Base-by-base conservation (phyloP, 2,329 filamentous ascomycete species). In the Lasiodiplodia citricola region DNA sequence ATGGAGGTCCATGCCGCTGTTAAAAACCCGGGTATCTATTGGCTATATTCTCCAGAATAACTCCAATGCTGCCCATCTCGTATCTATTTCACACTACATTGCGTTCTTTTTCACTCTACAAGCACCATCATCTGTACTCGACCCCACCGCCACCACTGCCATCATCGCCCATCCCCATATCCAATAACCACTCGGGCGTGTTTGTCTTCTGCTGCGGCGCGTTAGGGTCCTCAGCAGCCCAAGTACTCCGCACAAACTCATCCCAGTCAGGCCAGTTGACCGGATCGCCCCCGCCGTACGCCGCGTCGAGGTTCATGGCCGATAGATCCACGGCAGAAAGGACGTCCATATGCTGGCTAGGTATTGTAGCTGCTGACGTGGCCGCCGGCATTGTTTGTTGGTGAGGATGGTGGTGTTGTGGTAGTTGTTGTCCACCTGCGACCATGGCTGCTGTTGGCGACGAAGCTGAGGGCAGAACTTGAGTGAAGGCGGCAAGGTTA, bases 181-280 rank as follows among this genome's bases (percentile, higher is more conserved):
- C 41, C 52, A 67, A 14, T 25, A 67, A 25, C 66, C 66, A 68
- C 14, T 68, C 55, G 3, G 66, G 55, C 31, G 66, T 68, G 16
- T 58, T 58, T 41, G 65, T 60, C 11, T 68, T 60, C 23, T 62
- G 47, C 35, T 68, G 66, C 54, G n/a, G 14, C 31, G n/a, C 44
- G 10, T 41, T 38, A 16, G 56, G 25, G 18, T 54, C 57, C 18
- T 68, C 37, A 16, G 58, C 67, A 11, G 50, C 51, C 67, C 67
- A 68, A 7, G 67, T 68, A 38, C 67, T 68, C 41, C 56, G 67
- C 16, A 68, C 67, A 51, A 68, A 68, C 18, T 63, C 58, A 28
- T 64, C 50, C 67, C 67, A 68, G 44, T 68, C 67, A 2, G 56
- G 31, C 67, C 67, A 68, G 25, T 68, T 68, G 57, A 68, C 67